Evolutionary conservation across 2,329 filamentous ascomycete species (phyloP), one percentile per base, ranked within the genome.

Genomic region (Simplicillium sp.): DNA sequence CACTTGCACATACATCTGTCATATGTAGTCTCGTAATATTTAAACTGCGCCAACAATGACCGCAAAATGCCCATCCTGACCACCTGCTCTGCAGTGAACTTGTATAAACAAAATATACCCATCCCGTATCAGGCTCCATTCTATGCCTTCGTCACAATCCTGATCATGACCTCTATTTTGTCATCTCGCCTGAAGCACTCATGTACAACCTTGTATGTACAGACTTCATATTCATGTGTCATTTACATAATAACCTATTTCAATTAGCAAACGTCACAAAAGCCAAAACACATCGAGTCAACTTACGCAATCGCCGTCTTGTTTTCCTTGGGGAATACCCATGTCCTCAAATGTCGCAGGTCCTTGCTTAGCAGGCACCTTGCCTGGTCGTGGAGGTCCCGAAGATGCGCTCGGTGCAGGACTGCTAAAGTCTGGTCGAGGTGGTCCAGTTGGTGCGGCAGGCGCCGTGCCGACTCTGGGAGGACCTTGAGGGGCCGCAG

Each of bases 321-420:
- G 75, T 62, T 92, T 89, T 37, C 73, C 80, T 53, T 81, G 75
- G 7, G 88, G 87, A 52, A 98, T 90, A 32, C 92, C 92, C 92
- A 98, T 98, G 58, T 94, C 89, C 58, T 96, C 90, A 60, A 98
- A 98, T 0, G 92, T 97, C 53, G 92, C 87, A 1, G 92, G 90
- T 11, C 90, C 92, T 56, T 88, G 86, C 38, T 66, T 64, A 3
- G 67, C 48, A 47, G 64, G 59, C 15, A 63, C 54, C 7, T 25
- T 25, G 20, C 20, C 20, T 5, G 20, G 20, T 25, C 20, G 20
- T 25, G 20, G 20, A 25, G 66, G 61, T 13, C 59, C 51, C 7
- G 60, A 50, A 34, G 56, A 51, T 44, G 52, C 51, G 41, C 47
- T 58, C 33, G 52, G 61, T 45, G 59, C 47, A 45, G 55, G 38